These are phyloP conservation scores for Lipomyces sp. DNA, from an alignment of 805 yeast species.

Conservation along the genomic window DNA sequence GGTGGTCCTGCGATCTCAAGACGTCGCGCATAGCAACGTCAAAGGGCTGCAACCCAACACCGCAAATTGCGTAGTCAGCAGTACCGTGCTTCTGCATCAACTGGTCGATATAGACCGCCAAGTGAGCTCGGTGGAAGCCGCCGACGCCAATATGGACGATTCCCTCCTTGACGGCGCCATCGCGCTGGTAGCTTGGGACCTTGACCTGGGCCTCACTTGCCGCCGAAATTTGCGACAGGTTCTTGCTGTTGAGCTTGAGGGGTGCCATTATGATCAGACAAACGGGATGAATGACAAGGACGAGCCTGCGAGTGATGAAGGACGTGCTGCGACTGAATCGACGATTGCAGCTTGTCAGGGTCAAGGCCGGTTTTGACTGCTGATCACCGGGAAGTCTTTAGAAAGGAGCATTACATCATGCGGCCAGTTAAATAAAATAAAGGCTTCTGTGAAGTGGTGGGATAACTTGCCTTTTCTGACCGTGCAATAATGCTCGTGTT, in stretches of 20 bases:
- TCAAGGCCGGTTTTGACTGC: slow-evolving; percentile 8
- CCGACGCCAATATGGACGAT: slow-evolving; percentile 11
- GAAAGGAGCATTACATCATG: slow-evolving; percentile 2
- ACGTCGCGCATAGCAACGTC: slow-evolving; percentile 6
- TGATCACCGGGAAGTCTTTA: slow-evolving; percentile 4
- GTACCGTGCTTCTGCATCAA: slow-evolving; percentile 9
- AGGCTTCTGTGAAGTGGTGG: slow-evolving; percentile 9
- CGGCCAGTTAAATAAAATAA: not conserved
- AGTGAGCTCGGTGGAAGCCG: slow-evolving; percentile 11
- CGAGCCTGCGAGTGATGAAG: slow-evolving; percentile 9
- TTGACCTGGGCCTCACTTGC: slow-evolving; percentile 6
- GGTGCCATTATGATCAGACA: slow-evolving; percentile 10
- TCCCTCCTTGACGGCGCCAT: slow-evolving; percentile 12
- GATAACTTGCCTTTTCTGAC: slow-evolving; percentile 10
- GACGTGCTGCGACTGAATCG: slow-evolving; percentile 6
- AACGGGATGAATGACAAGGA: slow-evolving; percentile 4
- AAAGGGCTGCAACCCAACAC: slow-evolving; percentile 11
- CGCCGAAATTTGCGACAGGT: slow-evolving; percentile 10
- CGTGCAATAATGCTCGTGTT: slow-evolving; percentile 5
- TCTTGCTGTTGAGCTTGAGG: slow-evolving; percentile 10
- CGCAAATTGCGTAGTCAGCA: slow-evolving; percentile 9
- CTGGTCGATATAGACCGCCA: slow-evolving; percentile 9
- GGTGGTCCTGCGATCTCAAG: slow-evolving; percentile 7
- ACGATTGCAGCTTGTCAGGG: slow-evolving; percentile 10
- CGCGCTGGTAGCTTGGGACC: slow-evolving; percentile 10